Percentiles rank a stretch among this genome's conserved stretches.
Conservation (phyloP, 2,329 filamentous ascomycete species). For the Colletotrichum echinochloae region DNA sequence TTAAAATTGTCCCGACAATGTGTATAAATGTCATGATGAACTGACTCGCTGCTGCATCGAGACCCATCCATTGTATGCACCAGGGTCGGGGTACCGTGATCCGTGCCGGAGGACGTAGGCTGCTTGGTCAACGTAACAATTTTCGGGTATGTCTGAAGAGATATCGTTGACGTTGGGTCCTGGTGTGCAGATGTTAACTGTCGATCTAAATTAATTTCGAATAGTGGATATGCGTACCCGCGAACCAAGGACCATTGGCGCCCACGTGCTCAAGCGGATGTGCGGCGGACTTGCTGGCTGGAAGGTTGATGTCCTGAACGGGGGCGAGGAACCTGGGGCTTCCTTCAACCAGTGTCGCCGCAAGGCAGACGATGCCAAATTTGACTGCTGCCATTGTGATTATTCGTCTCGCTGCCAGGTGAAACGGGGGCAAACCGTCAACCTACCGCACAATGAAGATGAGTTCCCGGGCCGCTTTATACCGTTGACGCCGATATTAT, state of each 20-base stretch:
- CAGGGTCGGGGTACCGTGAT: constrained; percentile 70
- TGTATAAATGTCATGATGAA: background rate
- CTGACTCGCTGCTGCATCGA: constrained; percentile 57
- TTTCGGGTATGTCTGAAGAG: constrained; percentile 63
- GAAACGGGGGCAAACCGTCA: background rate
- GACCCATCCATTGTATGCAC: constrained; percentile 70
- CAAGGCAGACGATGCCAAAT: constrained; percentile 25
- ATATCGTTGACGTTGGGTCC: constrained; percentile 69
- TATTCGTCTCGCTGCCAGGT: too few relatives aligned
- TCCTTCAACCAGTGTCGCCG: constrained; percentile 8
- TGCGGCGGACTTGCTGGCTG: constrained; percentile 46
- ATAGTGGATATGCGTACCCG: constrained; percentile 52
- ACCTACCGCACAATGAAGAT: background rate
- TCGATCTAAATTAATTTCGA: background rate
- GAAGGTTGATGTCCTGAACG: constrained; percentile 45
- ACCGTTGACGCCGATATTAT: background rate
- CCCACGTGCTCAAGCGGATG: constrained; percentile 62
- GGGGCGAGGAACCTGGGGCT: constrained; percentile 42
- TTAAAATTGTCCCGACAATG: background rate
- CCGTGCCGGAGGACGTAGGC: constrained; percentile 72
- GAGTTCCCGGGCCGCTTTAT: background rate
- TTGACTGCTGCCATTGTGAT: constrained; percentile 18
- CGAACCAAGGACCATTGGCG: constrained; percentile 65
- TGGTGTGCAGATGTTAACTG: constrained; percentile 38
- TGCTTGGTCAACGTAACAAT: constrained; percentile 70